Evolutionary conservation across 441 rosid species (phyloP), one percentile per base, ranked within the genome.

Genomic region (California macrophylla): DNA sequence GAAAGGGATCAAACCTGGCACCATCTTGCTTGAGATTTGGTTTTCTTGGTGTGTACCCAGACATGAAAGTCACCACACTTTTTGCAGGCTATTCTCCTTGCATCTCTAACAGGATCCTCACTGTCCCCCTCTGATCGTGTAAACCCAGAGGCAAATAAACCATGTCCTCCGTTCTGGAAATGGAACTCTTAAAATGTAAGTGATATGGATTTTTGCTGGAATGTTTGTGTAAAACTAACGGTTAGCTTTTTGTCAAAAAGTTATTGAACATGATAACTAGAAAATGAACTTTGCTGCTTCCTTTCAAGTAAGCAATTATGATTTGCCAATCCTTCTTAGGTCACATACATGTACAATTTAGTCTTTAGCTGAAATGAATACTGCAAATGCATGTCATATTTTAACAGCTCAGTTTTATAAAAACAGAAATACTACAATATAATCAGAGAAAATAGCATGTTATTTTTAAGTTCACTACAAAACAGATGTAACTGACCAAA

Each of bases 1-100:
- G 63, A 74, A 69, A 70, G 73, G 72, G 34, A 70, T 69, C 72
- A 84, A 80, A 90, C 99, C 99, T 92, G 98, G 80, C 99, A 94
- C 95, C 99, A 94, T 89, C 99, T 87, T 74, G 99, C 99, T 77
- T 30, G 90, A 66, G 93, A 83, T 83, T 92, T 94, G 71, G 82
- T 80, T 80, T 87, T 92, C 80, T 80, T 84, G 58, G 92, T 87
- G 54, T 80, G 87, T 45, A 79, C 69, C 99, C 97, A 94, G 61
- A 87, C 76, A 79, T 94, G 99, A 78, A 87, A 85, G 79, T 74
- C 77, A 64, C 83, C 76, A 69, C 98, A 94, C 69, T 76, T 89
- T 85, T 94, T 90, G 85, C 98, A 94, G 30, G 94, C 85, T 73
- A 94, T 92, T 76, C 82, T 80, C 84, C 89, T 85, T 71, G 90